A percentile compares a stretch with the other conserved stretches of the same genome.
phyloP scores from a whole-genome alignment of 257 asterid genomes.

The Solanum tarijense region DNA sequence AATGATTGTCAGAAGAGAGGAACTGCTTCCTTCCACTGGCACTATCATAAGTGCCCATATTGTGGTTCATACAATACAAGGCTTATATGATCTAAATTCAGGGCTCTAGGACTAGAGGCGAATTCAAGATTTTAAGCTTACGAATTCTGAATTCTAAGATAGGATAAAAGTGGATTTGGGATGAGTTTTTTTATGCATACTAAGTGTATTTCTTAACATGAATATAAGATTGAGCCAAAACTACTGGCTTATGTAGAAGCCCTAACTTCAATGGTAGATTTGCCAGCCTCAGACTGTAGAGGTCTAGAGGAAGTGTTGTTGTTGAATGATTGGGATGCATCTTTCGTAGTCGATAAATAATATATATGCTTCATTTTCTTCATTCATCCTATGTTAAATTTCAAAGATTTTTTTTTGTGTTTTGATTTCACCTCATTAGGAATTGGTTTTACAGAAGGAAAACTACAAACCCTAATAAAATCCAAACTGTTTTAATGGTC shows the following conservation, averaged over 20 bases:
- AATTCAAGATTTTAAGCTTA: background rate
- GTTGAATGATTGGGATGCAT: background rate
- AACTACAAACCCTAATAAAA: too few relatives aligned
- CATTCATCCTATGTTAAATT: background rate
- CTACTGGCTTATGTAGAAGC: background rate
- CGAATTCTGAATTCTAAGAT: background rate
- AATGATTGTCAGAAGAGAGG: conserved; percentile 79
- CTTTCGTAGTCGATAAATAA: background rate
- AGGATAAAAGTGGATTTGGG: background rate
- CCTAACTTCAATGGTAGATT: background rate
- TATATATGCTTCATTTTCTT: background rate
- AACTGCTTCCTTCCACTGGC: conserved; percentile 65
- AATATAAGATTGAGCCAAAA: background rate
- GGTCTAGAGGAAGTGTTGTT: background rate
- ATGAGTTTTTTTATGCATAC: background rate
- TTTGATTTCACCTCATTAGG: background rate
- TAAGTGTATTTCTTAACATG: background rate
- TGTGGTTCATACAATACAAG: conserved; percentile 86
- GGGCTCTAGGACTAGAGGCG: background rate
- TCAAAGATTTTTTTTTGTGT: background rate
- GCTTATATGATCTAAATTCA: conserved; percentile 34
- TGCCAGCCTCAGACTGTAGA: too few relatives aligned
- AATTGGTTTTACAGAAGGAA: too few relatives aligned
- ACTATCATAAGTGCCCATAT: conserved; percentile 67
- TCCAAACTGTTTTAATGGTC: too few relatives aligned